Conservation (phyloP, 805 yeast species). For the Candida suzukii region DNA sequence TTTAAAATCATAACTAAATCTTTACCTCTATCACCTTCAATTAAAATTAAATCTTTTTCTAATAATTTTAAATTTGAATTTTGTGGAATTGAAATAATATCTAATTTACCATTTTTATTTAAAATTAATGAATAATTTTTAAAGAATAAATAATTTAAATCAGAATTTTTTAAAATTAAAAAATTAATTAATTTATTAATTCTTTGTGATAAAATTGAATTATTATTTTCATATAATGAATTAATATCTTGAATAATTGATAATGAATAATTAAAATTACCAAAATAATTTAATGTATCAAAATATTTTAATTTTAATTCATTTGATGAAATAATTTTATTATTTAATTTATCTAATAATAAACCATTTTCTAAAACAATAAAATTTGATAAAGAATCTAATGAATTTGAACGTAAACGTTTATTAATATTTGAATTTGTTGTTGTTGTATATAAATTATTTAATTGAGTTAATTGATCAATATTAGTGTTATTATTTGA, state of each 20-base stretch:
- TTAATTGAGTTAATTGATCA: conserved; percentile 1
- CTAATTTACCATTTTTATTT: conserved; percentile 42
- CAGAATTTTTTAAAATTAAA: conserved; percentile 37
- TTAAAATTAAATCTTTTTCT: conserved; percentile 61
- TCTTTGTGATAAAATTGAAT: conserved; percentile 11
- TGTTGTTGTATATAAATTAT: not conserved
- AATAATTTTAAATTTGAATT: conserved; percentile 53
- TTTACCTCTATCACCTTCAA: conserved; percentile 81
- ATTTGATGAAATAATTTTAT: conserved; percentile 47
- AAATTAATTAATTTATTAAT: conserved; percentile 29
- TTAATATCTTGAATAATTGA: conserved; percentile 31
- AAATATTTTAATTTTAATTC: conserved; percentile 43
- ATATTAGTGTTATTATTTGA: conserved; percentile 15
- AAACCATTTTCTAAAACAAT: conserved; percentile 50
- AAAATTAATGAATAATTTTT: conserved; percentile 29
- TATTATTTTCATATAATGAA: conserved; percentile 13
- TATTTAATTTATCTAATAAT: conserved; percentile 42
- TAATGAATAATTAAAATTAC: conserved; percentile 32
- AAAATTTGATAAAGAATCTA: not conserved
- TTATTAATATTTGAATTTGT: not conserved
- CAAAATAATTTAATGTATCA: conserved; percentile 49
- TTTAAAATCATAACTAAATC: conserved; percentile 70
- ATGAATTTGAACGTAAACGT: conserved; percentile 9
- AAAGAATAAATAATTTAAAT: conserved; percentile 27
- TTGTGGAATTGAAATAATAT: conserved; percentile 59